Evolutionary conservation across 2,329 filamentous ascomycete genomes (phyloP), one percentile per base, ranked within the genome.

Genomic region (Biscogniauxia marginata): DNA sequence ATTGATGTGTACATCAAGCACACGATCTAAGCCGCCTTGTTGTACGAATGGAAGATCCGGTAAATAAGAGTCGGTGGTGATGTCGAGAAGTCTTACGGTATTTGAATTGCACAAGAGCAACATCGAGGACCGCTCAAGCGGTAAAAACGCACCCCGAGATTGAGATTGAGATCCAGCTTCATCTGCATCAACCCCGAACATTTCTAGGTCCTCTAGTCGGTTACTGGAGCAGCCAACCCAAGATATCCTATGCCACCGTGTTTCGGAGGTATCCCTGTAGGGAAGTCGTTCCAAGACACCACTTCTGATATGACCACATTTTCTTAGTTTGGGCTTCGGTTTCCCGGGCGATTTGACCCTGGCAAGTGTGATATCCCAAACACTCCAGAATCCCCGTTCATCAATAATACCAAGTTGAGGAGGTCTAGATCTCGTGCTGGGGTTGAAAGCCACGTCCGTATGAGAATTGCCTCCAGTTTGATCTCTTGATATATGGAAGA

Each of bases 361-460:
- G 59, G 66, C 75, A 53, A 73, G 75, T 11, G 64, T 62, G 21
- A 88, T 73, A 58, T 88, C 79, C 85, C 87, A 91, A 3, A 91
- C 70, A 46, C 77, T 85, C 89, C 89, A 93, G 55, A 75, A 77
- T 1, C 88, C 88, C 30, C 74, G 74, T 51, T 84, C 77, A 64
- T 92, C 87, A 18, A 92, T 76, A 22, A 91, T 75, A 16, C 79
- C 86, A 52, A 92, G 73, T 63, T 89, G 86, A 1, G 84, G 80
- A 16, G 76, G 73, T 56, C 77, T 83, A 69, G 74, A 82, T 61
- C 56, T 73, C 4, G 66, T 66, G 3, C 71, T 71, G 0, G 87
- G 83, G 60, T 86, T 87, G 68, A 92, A 89, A 0, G 82, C 72
- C 3, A 89, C 75, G 70, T 92, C 86, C 0, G 79, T 79, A 63